Evolutionary conservation across 2,329 filamentous ascomycete genomes (phyloP).

Genomic region (Stemphylium beticola): DNA sequence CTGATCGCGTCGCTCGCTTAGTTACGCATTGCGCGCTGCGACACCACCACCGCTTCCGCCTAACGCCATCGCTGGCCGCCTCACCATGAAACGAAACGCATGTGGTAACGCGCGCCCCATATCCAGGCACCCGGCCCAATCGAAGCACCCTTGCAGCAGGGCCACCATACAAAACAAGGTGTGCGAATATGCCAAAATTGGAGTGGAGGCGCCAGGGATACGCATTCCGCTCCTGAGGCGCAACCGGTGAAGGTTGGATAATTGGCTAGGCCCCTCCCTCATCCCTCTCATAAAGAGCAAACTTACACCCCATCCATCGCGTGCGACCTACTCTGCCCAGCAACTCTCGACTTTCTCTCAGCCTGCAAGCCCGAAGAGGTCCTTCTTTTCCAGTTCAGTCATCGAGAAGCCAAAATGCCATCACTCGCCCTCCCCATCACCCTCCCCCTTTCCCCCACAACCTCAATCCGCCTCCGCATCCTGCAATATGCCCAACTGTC

Average conservation of each 20-base stretch:
- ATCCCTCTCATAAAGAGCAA: neutral
- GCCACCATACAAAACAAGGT: constrained; percentile 6
- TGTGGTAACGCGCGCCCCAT: constrained; percentile 18
- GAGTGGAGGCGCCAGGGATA: constrained; percentile 5
- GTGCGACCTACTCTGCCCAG: neutral
- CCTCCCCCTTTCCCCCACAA: constrained; percentile 6
- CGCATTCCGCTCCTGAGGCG: constrained; percentile 9
- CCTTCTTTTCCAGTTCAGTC: no score
- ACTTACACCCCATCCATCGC: neutral
- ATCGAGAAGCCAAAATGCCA: no score
- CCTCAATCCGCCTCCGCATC: constrained; percentile 26
- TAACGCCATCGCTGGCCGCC: constrained; percentile 16
- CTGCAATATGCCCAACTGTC: constrained; percentile 27
- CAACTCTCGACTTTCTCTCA: neutral
- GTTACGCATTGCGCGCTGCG: constrained; percentile 4
- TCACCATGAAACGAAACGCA: constrained; percentile 14
- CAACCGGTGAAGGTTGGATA: constrained; percentile 28
- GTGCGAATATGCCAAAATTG: constrained; percentile 13
- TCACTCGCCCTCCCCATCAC: constrained; percentile 13
- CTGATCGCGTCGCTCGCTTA: constrained; percentile 5
- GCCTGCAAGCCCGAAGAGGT: neutral
- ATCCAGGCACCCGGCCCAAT: constrained; percentile 25
- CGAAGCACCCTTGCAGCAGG: constrained; percentile 2
- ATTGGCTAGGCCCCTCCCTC: no score
- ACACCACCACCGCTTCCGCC: constrained; percentile 3